Percentiles rank a stretch among this genome's conserved stretches.
These are phyloP conservation scores for Neurospora africana DNA, from an alignment of 495 filamentous ascomycete species.

Conservation along the genomic window DNA sequence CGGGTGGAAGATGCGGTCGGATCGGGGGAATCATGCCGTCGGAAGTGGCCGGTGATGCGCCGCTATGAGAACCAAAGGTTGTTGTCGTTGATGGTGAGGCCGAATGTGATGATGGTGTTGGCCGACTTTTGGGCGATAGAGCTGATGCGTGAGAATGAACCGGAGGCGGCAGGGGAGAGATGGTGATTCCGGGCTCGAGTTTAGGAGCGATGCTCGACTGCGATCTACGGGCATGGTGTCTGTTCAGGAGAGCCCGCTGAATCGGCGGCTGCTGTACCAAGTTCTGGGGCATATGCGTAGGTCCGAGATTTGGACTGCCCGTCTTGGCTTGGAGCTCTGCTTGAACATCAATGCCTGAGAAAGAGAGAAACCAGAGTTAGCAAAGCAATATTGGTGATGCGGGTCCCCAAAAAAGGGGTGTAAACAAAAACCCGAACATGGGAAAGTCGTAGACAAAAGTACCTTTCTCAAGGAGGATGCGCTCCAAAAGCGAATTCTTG, in stretches of 20 bases:
- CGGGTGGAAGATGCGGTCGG: slow-evolving; percentile 32
- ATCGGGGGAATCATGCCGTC: slow-evolving; percentile 37
- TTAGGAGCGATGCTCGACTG: slow-evolving; percentile 63
- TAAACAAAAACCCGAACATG: not conserved
- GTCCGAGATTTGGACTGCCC: slow-evolving; percentile 58
- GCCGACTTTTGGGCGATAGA: slow-evolving; percentile 52
- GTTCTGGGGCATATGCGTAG: slow-evolving; percentile 50
- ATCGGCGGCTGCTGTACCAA: slow-evolving; percentile 57
- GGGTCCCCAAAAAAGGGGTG: not conserved
- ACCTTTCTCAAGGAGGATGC: slow-evolving; percentile 95
- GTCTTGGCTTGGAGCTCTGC: slow-evolving; percentile 86
- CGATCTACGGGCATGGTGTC: slow-evolving; percentile 59
- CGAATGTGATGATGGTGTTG: slow-evolving; percentile 72
- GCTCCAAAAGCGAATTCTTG: slow-evolving; percentile 92
- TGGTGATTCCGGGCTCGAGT: slow-evolving; percentile 47
- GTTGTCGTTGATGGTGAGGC: slow-evolving; percentile 69
- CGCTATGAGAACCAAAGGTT: slow-evolving; percentile 59
- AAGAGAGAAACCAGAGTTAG: not conserved
- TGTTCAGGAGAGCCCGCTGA: slow-evolving; percentile 62
- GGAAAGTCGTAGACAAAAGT: not conserved
- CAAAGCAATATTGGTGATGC: not conserved
- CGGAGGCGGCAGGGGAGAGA: slow-evolving; percentile 40
- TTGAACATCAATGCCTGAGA: slow-evolving; percentile 87
- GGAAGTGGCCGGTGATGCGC: slow-evolving; percentile 54
- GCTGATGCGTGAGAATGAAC: slow-evolving; percentile 38